Conservation (phyloP, 306 rosid genomes). For the Quercus ilex region DNA sequence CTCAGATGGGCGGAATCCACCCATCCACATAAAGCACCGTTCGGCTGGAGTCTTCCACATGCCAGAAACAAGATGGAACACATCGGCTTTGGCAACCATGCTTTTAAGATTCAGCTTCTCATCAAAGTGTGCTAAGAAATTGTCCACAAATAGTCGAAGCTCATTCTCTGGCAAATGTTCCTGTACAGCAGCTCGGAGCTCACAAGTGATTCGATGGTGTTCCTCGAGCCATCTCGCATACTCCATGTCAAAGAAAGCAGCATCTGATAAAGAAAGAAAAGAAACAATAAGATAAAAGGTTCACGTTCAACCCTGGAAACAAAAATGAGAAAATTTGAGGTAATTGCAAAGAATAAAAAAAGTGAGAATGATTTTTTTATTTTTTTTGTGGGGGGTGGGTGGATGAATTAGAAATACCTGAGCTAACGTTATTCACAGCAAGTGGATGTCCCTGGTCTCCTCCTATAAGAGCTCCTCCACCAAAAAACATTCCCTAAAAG, state of each 20-base stretch:
- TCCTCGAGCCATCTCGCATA: slow-evolving; percentile 86
- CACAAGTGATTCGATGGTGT: slow-evolving; percentile 70
- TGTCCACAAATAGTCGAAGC: slow-evolving; percentile 69
- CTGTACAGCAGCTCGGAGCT: slow-evolving; percentile 85
- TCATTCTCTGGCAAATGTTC: slow-evolving; percentile 79
- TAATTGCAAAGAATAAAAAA: not conserved
- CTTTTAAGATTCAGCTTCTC: slow-evolving; percentile 62
- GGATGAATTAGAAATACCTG: slow-evolving; percentile 40
- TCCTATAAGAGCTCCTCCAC: slow-evolving; percentile 66
- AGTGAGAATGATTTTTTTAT: not conserved
- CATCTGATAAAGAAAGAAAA: slow-evolving; percentile 34
- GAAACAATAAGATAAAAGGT: not conserved
- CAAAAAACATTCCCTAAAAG: slow-evolving; percentile 61
- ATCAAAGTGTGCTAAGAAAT: slow-evolving; percentile 68
- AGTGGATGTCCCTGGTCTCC: slow-evolving; percentile 73
- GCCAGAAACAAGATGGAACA: slow-evolving; percentile 83
- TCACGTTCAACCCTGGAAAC: not conserved
- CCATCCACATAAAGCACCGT: slow-evolving; percentile 96
- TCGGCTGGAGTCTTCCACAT: slow-evolving; percentile 95
- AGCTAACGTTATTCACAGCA: slow-evolving; percentile 54
- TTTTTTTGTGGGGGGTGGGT: too few species aligned
- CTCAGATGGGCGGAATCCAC: slow-evolving; percentile 86
- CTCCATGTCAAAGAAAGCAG: slow-evolving; percentile 80
- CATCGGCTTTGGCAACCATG: slow-evolving; percentile 72
- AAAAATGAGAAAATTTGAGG: not conserved